Percentiles rank a stretch among this genome's conserved stretches.
These are phyloP conservation scores for Pyrus communis DNA, from an alignment of 306 rosid genomes.

Conservation along the genomic window DNA sequence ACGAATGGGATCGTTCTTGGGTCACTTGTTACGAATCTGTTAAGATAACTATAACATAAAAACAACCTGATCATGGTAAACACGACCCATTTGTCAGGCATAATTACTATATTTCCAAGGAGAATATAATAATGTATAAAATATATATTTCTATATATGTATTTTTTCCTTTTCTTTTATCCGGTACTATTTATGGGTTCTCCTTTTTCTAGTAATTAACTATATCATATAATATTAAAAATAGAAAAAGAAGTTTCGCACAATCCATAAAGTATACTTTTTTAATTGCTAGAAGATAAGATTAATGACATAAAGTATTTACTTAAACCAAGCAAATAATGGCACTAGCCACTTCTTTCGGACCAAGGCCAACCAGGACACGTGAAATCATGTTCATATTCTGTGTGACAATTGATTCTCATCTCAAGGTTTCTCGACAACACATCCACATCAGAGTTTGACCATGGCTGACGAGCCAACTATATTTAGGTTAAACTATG, in stretches of 20 bases:
- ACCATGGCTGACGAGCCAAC: background rate
- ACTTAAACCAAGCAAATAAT: background rate
- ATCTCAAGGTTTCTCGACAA: background rate
- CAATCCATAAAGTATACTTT: background rate
- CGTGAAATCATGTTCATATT: background rate
- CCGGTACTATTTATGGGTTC: background rate
- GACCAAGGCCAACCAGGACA: background rate
- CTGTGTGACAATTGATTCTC: conserved; percentile 1
- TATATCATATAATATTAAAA: no score
- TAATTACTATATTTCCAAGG: background rate
- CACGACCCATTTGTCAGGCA: rapidly evolving
- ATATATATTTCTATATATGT: background rate
- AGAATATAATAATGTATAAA: background rate
- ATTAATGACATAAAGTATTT: background rate
- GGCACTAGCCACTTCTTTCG: background rate
- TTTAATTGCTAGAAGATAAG: background rate
- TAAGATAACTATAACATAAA: no score
- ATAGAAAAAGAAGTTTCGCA: background rate
- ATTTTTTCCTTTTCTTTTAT: background rate
- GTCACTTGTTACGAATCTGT: no score
- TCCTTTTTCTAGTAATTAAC: background rate
- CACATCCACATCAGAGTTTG: no score
- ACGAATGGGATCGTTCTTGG: no score
- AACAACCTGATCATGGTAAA: no score
- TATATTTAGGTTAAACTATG: no score